Base-by-base conservation (phyloP, 1,284 basidiomycete genomes). In the Psilocybe mexicana region DNA sequence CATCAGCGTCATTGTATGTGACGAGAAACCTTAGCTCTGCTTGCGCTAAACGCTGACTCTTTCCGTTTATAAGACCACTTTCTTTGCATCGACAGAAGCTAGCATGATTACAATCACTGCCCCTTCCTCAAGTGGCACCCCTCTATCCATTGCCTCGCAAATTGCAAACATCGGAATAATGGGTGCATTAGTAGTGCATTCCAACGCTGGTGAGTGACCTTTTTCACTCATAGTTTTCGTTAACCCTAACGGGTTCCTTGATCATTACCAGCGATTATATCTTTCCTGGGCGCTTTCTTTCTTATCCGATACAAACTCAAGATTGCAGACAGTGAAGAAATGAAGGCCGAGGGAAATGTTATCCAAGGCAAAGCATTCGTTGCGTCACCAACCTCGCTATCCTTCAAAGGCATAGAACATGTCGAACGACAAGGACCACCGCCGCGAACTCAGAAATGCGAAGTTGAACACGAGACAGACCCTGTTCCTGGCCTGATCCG, bases 21-120 rank as follows among this genome's bases (percentile, higher is more conserved):
- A 28, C 18, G 6, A 23, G 26, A 38, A 28, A 24, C 5, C 26
- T 25, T 42, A 14, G 30, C 25, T 6, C 23, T 25, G 35, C 12
- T 5, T 43, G 42, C 18, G 18, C 18, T 18, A 7, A 49, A 11
- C n/a, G 11, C 7, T 42, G 36, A 26, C 38, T n/a, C 26, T 36
- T n/a, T 24, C 45, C 33, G 18, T 24, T 38, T 28, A 55, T 6
- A 58, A 86, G 85, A 84, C 84, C 0, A 85, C 84, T 0, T 86
- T 86, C 69, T 85, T 86, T 62, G 85, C 84, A 4, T 78, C 81
- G 0, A 81, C 78, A 11, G 83, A 86, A 66, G 79, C 81, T 0
- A 73, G 71, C 0, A 72, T 84, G 66, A 65, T 86, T 11, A 75
- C 82, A 23, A 73, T 78, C 4, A 78, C 77, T 46, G 72, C 76